Percentiles rank a stretch among this genome's conserved stretches.
Conservation (phyloP, 2,329 filamentous ascomycete species). For the Exserohilum rostratum region DNA sequence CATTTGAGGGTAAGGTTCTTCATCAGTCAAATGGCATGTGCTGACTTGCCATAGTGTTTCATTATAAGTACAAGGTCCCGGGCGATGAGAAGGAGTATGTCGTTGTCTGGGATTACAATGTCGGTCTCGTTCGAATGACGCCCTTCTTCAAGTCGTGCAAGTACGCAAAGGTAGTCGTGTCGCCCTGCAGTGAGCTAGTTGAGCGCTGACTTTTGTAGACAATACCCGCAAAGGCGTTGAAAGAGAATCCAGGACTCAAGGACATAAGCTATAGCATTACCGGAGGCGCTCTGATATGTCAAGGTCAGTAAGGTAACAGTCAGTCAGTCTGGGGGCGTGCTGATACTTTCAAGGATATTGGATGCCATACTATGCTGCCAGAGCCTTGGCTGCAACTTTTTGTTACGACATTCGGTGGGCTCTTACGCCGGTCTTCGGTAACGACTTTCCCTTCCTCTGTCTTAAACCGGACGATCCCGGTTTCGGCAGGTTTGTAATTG, state of each 20-base stretch:
- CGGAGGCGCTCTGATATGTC: conserved; percentile 84
- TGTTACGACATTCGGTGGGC: conserved; percentile 84
- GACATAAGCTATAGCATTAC: conserved; percentile 96
- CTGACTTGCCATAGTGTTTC: conserved; percentile 67
- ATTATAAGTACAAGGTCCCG: conserved; percentile 79
- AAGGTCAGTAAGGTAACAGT: conserved; percentile 54
- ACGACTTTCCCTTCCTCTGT: conserved; percentile 77
- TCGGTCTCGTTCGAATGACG: conserved; percentile 91
- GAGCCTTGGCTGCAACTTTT: conserved; percentile 86
- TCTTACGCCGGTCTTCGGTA: conserved; percentile 88
- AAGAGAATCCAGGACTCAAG: conserved; percentile 75
- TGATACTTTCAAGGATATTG: conserved; percentile 74
- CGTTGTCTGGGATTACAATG: conserved; percentile 97
- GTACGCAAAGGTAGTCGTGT: conserved; percentile 75
- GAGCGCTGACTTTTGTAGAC: conserved; percentile 64
- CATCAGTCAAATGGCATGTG: background rate
- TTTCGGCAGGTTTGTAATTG: conserved; percentile 60
- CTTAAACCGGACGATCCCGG: conserved; percentile 65
- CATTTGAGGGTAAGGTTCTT: conserved; percentile 75
- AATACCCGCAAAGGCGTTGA: conserved; percentile 77
- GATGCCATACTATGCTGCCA: conserved; percentile 90
- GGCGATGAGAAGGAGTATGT: conserved; percentile 68
- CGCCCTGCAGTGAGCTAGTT: background rate
- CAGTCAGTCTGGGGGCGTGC: background rate
- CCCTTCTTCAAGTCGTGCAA: conserved; percentile 91